Conservation (phyloP, 768 basidiomycete genomes). For the Dioszegia crocea region DNA sequence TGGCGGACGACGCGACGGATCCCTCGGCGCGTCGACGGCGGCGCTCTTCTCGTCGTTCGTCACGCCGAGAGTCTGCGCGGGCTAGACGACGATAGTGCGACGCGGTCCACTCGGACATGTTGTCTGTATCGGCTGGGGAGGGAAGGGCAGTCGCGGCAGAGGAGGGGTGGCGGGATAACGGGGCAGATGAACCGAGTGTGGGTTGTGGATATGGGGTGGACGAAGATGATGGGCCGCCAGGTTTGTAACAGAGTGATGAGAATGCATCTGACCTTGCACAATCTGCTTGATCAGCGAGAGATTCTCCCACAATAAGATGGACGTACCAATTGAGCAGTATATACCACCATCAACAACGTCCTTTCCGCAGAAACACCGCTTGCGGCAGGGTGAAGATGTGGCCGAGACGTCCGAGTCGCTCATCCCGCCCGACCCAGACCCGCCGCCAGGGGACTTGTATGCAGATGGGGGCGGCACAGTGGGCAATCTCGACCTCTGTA, state of each 20-base stretch:
- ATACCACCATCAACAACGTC: slow-evolving; percentile 33
- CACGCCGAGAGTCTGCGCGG: slow-evolving; percentile 38
- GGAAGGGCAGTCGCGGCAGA: slow-evolving; percentile 17
- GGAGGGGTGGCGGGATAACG: slow-evolving; percentile 27
- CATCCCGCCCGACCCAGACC: slow-evolving; percentile 2
- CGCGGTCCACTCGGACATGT: slow-evolving; percentile 30
- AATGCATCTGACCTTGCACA: slow-evolving; percentile 46
- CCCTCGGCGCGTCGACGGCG: slow-evolving; percentile 35
- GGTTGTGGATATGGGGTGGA: slow-evolving; percentile 2
- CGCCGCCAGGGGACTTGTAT: slow-evolving; percentile 6
- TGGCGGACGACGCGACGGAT: slow-evolving; percentile 20
- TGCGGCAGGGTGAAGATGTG: slow-evolving; percentile 8
- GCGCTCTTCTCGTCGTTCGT: slow-evolving; percentile 37
- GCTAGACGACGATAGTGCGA: slow-evolving; percentile 46
- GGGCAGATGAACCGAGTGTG: slow-evolving; percentile 9
- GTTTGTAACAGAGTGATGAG: slow-evolving; percentile 46
- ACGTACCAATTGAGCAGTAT: slow-evolving; percentile 44
- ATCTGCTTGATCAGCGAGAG: slow-evolving; percentile 23
- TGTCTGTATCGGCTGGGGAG: slow-evolving; percentile 6
- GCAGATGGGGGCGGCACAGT: background rate
- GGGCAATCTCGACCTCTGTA: background rate
- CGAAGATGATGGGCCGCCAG: slow-evolving; percentile 5
- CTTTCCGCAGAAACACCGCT: slow-evolving; percentile 39
- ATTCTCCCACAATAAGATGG: background rate
- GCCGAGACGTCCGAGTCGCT: slow-evolving; percentile 30